Evolutionary conservation across 2,329 filamentous ascomycete genomes (phyloP).

Genomic region (Hymenoscyphus albidus): DNA sequence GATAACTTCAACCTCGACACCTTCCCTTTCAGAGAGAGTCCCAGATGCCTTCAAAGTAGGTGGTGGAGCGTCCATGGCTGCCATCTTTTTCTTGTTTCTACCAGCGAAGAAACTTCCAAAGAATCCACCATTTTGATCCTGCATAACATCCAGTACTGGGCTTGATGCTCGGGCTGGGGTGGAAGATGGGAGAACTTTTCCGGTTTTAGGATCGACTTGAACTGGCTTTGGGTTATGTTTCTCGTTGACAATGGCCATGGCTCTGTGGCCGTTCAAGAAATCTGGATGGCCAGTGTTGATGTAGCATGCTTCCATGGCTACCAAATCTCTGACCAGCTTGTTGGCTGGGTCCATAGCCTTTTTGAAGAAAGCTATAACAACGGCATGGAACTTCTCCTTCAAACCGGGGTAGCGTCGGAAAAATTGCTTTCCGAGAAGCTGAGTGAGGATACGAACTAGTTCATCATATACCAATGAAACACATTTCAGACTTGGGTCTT

Average conservation of each 20-base stretch:
- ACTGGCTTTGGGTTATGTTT: slow-evolving; percentile 83
- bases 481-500: slow-evolving; percentile 96
- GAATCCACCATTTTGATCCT: slow-evolving; percentile 69
- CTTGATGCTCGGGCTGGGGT: slow-evolving; percentile 71
- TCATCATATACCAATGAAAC: slow-evolving; percentile 97
- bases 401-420: slow-evolving; percentile 91
- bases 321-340: slow-evolving; percentile 90
- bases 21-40: slow-evolving; percentile 88
- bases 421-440: slow-evolving; percentile 81
- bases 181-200: slow-evolving; percentile 73
- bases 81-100: slow-evolving; percentile 99
- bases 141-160: slow-evolving; percentile 60
- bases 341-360: slow-evolving; percentile 98
- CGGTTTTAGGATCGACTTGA: slow-evolving; percentile 97
- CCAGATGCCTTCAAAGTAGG: slow-evolving; percentile 91
- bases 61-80: slow-evolving; percentile 96
- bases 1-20: slow-evolving; percentile 95
- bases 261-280: slow-evolving; percentile 92
- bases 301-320: slow-evolving; percentile 94
- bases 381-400: slow-evolving; percentile 94
- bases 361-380: slow-evolving; percentile 94
- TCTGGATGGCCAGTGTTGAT: slow-evolving; percentile 98
- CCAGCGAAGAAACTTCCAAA: slow-evolving; percentile 98
- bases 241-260: slow-evolving; percentile 98
- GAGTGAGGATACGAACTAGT: slow-evolving; percentile 87